These are phyloP conservation scores for Trichoderma arundinaceum DNA, from an alignment of 2,329 filamentous ascomycete genomes.

Conservation along the genomic window DNA sequence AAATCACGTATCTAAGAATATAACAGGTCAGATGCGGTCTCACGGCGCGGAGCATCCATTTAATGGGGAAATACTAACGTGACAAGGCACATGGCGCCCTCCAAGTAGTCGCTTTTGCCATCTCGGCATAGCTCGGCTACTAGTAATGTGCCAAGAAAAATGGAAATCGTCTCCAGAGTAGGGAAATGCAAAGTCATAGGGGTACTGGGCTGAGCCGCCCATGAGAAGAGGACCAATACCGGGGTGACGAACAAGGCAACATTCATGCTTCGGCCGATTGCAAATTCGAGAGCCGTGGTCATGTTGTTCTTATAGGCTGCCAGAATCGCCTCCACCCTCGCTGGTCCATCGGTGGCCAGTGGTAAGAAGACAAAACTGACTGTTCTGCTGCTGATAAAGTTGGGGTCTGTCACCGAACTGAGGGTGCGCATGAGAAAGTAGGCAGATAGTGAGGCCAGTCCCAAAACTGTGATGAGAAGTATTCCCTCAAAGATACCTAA, in stretches of 20 bases:
- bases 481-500: not conserved
- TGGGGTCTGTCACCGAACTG: slow-evolving; percentile 10
- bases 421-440: slow-evolving; percentile 26
- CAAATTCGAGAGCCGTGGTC: slow-evolving; percentile 21
- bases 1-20: slow-evolving; percentile 16
- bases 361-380: slow-evolving; percentile 25
- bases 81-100: slow-evolving; percentile 28
- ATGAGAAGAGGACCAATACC: slow-evolving; percentile 26
- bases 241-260: slow-evolving; percentile 26
- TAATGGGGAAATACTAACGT: slow-evolving; percentile 6
- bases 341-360: slow-evolving; percentile 18
- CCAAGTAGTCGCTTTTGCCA: slow-evolving; percentile 27
- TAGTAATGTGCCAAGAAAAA: slow-evolving; percentile 21
- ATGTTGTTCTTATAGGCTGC: slow-evolving; percentile 24
- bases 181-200: slow-evolving; percentile 27
- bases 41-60: not conserved
- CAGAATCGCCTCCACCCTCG: slow-evolving; percentile 20
- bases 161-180: slow-evolving; percentile 25
- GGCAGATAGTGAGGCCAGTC: slow-evolving; percentile 4
- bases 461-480: slow-evolving; percentile 14
- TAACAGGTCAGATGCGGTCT: not conserved
- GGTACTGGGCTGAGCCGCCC: slow-evolving; percentile 10
- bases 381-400: slow-evolving; percentile 9
- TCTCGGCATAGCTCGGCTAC: slow-evolving; percentile 28
- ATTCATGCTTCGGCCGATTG: slow-evolving; percentile 29